Base-by-base conservation (phyloP, 495 filamentous ascomycete genomes). In the Penicillium longicatenatum region DNA sequence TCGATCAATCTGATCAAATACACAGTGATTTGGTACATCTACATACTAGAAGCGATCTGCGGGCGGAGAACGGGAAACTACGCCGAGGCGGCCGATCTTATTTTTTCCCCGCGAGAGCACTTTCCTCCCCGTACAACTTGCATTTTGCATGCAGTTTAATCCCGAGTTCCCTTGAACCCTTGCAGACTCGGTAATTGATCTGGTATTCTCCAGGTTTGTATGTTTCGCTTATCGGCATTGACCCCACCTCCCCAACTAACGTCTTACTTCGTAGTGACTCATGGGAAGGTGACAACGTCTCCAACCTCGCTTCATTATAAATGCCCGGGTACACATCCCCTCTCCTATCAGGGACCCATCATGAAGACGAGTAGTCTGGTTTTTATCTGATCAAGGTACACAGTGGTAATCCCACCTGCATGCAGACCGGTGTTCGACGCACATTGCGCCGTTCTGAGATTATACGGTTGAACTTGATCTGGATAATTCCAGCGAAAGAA, bases 381-480 rank as follows among this genome's bases (percentile, higher is more conserved):
- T 70, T 72, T 26, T 75, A 59, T 77, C 73, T 64, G 75, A 79
- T 80, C 77, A 80, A 79, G 77, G 77, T 79, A 79, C 69, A 71
- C 42, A 41, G 17, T 52, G 66, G 66, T 70, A 74, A 71, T 53
- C 52, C 50, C 63, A 59, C 63, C 67, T 72, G 75, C 77, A 75
- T 79, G 72, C 68, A 75, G 75, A 79, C 77, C 77, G 77, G 75
- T 80, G 77, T 79, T 76, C 76, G 74, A 65, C 60, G 54, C 59
- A 55, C 1, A 44, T 17, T n/a, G 62, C 60, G 64, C 64, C 69
- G 78, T 77, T 79, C 80, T 83, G 80, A 82, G 80, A 83, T 70
- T 63, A 83, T 76, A 83, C 80, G 80, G 80, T 83, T 79, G 73
- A 81, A 83, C 80, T 83, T 83, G 80, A 82, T 81, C 78, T 82